These are phyloP conservation scores for Chrysopogon serrulatus DNA, from an alignment of 176 grass and related monocot genomes.

Conservation along the genomic window DNA sequence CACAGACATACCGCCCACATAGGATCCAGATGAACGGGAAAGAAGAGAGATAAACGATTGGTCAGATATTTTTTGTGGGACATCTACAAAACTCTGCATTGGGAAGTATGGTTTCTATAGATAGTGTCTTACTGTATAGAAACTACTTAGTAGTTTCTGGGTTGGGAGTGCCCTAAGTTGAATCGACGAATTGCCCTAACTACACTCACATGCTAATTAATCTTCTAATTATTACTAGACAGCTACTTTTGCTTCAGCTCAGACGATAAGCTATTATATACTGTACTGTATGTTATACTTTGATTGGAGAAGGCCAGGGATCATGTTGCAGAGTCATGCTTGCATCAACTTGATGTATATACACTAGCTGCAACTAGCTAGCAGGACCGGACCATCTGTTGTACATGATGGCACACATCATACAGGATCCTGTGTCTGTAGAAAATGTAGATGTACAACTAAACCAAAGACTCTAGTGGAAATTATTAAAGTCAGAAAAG, in stretches of 20 bases:
- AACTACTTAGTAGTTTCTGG: too few relatives aligned
- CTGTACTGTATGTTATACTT: background rate
- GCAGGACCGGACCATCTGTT: background rate
- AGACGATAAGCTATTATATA: background rate
- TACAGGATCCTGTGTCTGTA: constrained; percentile 5
- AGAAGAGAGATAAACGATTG: too few relatives aligned
- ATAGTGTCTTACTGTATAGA: too few relatives aligned
- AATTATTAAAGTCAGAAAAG: constrained; percentile 2
- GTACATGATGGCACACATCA: constrained; percentile 15
- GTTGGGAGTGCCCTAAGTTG: too few relatives aligned
- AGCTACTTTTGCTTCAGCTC: background rate
- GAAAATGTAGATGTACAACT: constrained; percentile 4
- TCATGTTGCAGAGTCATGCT: constrained; percentile 8
- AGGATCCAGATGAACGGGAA: too few relatives aligned
- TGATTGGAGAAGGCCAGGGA: background rate
- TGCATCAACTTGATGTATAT: constrained; percentile 23
- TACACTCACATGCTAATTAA: constrained; percentile 14
- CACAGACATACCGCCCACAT: too few relatives aligned
- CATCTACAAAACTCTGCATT: too few relatives aligned
- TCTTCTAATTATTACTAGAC: constrained; percentile 3
- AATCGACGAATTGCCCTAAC: constrained; percentile 1
- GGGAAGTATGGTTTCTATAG: too few relatives aligned
- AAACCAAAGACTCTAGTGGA: constrained; percentile 8
- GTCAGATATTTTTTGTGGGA: too few relatives aligned
- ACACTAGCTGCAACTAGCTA: background rate